Evolutionary conservation across 148 eudicot species (phyloP), one percentile per base, ranked within the genome.

Genomic region (Heliosperma pusillum): DNA sequence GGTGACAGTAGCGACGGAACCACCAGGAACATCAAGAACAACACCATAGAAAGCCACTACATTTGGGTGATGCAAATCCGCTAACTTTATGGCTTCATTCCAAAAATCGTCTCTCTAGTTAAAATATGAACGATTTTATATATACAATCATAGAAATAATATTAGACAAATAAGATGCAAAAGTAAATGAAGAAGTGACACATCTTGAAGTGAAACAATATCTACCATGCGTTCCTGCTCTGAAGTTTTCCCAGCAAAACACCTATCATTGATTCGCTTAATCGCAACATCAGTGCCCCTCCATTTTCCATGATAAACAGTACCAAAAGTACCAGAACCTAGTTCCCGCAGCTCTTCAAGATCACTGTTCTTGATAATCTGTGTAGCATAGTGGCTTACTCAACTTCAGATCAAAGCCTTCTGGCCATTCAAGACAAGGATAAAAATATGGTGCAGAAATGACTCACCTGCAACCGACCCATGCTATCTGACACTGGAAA

Each of bases 241-340:
- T n/a, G 97, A 88, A 80, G 90, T 79, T 73, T 91, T 94, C 71
- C 96, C 98, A 65, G 89, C 82, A 86, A 94, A 94, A 74, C 93
- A 91, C 55, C 98, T 83, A 59, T 94, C 96, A 79, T 91, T 94
- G 71, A 94, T 90, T 60, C 98, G 84, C 81, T 94, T 94, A 57
- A 94, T 94, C 26, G 98, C 97, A 78, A 94, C 97, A 86, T 94
- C 98, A 26, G 97, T 87, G 3, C 98, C 98, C 81, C 96, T 94
- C 98, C 98, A 94, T 78, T 91, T 91, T 21, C 98, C 98, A 77
- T 91, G 96, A 82, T 94, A 94, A 75, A 94, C 98, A 44, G 98
- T 94, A 71, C 97, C 98, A 82, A 88, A 94, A 55, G 97, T 91
- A 63, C 98, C 98, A 67, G 98, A 94, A 79, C 98, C 98, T 76